Conservation (phyloP, 2,329 filamentous ascomycete genomes). For the Lasiodiplodia theobromae region DNA sequence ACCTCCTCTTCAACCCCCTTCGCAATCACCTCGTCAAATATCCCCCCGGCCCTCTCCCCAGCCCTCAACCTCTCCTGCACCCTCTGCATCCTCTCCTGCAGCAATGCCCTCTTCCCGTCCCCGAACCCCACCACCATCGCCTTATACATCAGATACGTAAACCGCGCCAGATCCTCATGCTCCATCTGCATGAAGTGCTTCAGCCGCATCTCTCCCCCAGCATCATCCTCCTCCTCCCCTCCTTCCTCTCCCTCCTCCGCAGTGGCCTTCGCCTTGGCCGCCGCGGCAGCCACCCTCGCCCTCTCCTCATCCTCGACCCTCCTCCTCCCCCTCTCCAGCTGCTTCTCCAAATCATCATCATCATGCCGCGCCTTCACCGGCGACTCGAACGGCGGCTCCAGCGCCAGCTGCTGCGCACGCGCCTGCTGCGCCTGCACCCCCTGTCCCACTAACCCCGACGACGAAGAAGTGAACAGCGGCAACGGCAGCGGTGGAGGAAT, state of each 20-base stretch:
- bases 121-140: background rate
- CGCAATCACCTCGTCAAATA: background rate
- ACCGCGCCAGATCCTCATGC: conserved; percentile 1
- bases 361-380: background rate
- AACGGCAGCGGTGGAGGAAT: background rate
- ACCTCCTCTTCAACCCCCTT: background rate
- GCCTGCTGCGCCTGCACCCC: background rate
- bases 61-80: background rate
- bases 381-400: background rate
- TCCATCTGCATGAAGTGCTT: background rate
- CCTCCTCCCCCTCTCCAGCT: background rate
- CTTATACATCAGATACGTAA: background rate
- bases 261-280: background rate
- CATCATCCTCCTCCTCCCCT: background rate
- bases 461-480: background rate
- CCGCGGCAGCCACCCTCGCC: background rate
- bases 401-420: background rate
- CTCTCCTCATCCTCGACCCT: background rate
- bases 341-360: background rate
- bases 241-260: background rate
- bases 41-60: background rate
- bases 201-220: background rate
- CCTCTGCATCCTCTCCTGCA: background rate
- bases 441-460: no score
- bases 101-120: background rate